Conservation (phyloP, 2,329 filamentous ascomycete genomes). For the Hypoxylon sp. region DNA sequence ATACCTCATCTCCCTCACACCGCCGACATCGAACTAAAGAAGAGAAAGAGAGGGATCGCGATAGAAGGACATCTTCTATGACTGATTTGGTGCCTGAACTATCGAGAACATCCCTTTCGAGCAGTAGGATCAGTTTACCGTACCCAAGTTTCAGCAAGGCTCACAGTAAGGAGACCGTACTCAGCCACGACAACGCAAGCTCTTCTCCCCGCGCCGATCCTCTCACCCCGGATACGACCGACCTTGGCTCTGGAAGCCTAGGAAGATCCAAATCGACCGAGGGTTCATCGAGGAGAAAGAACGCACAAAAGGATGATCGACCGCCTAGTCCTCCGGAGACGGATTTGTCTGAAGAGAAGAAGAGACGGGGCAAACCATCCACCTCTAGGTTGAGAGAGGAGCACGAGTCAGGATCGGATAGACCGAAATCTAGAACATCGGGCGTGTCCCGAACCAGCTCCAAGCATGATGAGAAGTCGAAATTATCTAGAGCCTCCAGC, state of each 20-base stretch:
- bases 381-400: conserved; percentile 51
- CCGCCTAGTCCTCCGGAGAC: conserved; percentile 73
- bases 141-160: conserved; percentile 66
- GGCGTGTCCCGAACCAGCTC: conserved; percentile 55
- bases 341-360: conserved; percentile 60
- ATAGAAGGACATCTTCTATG: conserved; percentile 45
- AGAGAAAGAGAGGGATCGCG: conserved; percentile 46
- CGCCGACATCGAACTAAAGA: conserved; percentile 46
- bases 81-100: conserved; percentile 47
- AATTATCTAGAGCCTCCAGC: conserved; percentile 64
- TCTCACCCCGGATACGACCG: conserved; percentile 76
- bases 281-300: conserved; percentile 54
- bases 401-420: conserved; percentile 46
- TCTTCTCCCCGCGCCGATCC: conserved; percentile 53
- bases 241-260: conserved; percentile 64
- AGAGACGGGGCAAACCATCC: conserved; percentile 49
- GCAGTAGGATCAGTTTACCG: conserved; percentile 46
- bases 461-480: conserved; percentile 59
- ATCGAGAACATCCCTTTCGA: conserved; percentile 34
- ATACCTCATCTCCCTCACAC: conserved; percentile 39
- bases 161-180: conserved; percentile 86
- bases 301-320: conserved; percentile 55
- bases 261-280: conserved; percentile 59
- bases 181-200: conserved; percentile 59
- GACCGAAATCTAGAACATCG: conserved; percentile 57